These are phyloP conservation scores for Trichoderma sp. DNA, from an alignment of 2,329 filamentous ascomycete genomes.

Conservation along the genomic window DNA sequence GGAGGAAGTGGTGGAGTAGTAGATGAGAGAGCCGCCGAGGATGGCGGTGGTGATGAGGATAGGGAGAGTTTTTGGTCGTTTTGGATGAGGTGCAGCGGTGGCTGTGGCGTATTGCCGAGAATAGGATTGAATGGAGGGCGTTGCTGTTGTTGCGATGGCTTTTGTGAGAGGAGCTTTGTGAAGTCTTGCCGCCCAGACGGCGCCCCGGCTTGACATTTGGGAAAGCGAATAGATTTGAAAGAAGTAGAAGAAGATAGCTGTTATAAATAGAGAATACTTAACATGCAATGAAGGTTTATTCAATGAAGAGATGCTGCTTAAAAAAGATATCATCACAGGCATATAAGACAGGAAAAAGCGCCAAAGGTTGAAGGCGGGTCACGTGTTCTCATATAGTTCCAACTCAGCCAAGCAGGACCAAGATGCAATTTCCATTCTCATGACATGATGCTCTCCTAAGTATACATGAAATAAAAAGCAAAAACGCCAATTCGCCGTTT, in stretches of 20 bases:
- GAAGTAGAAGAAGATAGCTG: too few species aligned
- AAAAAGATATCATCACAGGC: neutral
- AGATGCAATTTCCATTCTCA: neutral
- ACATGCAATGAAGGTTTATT: neutral
- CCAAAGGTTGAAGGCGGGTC: neutral
- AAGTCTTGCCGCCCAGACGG: neutral
- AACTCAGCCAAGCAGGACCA: neutral
- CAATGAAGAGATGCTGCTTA: neutral
- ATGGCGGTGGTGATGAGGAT: conserved; percentile 30
- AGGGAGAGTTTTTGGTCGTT: conserved; percentile 31
- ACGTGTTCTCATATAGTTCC: conserved; percentile 7
- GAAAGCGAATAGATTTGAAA: neutral
- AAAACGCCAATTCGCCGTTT: neutral
- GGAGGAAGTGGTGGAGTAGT: conserved; percentile 32
- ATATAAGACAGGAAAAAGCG: neutral
- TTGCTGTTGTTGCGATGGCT: neutral
- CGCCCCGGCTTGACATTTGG: neutral
- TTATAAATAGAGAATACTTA: too few species aligned
- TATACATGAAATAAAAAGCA: neutral
- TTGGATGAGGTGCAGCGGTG: neutral
- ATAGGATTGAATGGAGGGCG: neutral
- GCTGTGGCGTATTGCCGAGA: conserved; percentile 2
- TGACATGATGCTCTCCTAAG: neutral
- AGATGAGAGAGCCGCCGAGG: conserved; percentile 34
- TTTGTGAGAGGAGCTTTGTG: neutral